These are phyloP conservation scores for Pneumocystis carinii DNA, from an alignment of 1,139 yeast genomes.

Conservation along the genomic window DNA sequence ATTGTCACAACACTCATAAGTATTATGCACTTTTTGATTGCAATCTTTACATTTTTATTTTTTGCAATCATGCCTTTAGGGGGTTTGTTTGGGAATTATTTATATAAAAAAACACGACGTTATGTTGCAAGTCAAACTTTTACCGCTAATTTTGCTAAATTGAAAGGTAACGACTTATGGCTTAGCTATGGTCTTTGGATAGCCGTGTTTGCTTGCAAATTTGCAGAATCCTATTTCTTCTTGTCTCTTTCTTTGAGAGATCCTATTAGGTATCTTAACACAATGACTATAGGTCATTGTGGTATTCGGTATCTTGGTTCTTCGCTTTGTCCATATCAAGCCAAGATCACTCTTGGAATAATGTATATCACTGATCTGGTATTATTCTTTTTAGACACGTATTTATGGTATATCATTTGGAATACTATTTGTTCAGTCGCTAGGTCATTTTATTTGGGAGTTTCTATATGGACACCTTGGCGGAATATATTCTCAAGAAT, in stretches of 20 bases:
- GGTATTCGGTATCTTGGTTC: conserved; percentile 87
- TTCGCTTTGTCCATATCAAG: conserved; percentile 65
- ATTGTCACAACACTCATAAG: conserved; percentile 69
- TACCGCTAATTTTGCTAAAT: conserved; percentile 76
- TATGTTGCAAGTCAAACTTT: conserved; percentile 91
- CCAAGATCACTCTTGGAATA: conserved; percentile 74
- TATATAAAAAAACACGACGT: conserved; percentile 76
- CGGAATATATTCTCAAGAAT: conserved; percentile 93
- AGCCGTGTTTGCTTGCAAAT: conserved; percentile 76
- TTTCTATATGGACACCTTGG: conserved; percentile 97
- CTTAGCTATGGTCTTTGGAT: conserved; percentile 86
- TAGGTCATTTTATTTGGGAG: conserved; percentile 95
- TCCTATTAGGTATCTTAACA: conserved; percentile 66
- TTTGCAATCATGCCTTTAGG: conserved; percentile 94
- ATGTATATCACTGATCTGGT: conserved; percentile 85
- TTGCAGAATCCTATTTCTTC: conserved; percentile 81
- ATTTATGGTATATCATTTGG: conserved; percentile 93
- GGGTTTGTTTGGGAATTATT: conserved; percentile 84
- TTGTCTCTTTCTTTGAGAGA: conserved; percentile 82
- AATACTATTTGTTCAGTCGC: conserved; percentile 93
- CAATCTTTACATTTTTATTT: conserved; percentile 67
- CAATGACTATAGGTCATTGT: conserved; percentile 50
- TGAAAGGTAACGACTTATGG: conserved; percentile 88
- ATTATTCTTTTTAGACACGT: conserved; percentile 94
- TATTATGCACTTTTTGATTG: conserved; percentile 79